Evolutionary conservation across 441 rosid genomes (phyloP).

Genomic region (Populus hybrid): DNA sequence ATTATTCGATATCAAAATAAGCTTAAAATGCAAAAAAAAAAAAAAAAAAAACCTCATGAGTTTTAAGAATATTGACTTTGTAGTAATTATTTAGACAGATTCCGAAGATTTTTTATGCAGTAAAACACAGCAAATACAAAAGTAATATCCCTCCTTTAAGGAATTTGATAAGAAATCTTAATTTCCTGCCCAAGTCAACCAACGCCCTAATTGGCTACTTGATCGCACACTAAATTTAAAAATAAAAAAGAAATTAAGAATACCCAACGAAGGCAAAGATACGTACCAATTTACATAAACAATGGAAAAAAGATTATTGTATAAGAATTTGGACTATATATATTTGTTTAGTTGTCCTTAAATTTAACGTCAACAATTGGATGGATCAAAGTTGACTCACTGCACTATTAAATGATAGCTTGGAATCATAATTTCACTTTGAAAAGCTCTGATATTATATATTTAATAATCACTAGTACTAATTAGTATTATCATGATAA

Average conservation of each 20-base stretch:
- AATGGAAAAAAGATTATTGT: not conserved
- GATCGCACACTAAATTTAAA: not conserved
- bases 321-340: not conserved
- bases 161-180: not conserved
- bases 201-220: not conserved
- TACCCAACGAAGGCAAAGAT: not conserved
- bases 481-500: not conserved
- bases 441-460: not conserved
- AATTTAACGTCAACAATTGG: conserved; percentile 15
- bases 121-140: not conserved
- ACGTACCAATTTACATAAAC: not conserved
- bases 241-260: not conserved
- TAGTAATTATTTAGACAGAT: not conserved
- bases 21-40: too few species aligned
- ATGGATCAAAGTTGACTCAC: conserved; percentile 29
- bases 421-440: conserved; percentile 21
- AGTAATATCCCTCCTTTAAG: not conserved
- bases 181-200: not conserved
- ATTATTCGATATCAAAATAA: not conserved
- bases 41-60: not conserved
- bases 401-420: not conserved
- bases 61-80: not conserved
- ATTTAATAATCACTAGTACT: not conserved
- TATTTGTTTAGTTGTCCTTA: not conserved
- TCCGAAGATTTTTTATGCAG: not conserved